Conservation (phyloP, 176 grass and related monocot species). For the Aegilops umbellulata region DNA sequence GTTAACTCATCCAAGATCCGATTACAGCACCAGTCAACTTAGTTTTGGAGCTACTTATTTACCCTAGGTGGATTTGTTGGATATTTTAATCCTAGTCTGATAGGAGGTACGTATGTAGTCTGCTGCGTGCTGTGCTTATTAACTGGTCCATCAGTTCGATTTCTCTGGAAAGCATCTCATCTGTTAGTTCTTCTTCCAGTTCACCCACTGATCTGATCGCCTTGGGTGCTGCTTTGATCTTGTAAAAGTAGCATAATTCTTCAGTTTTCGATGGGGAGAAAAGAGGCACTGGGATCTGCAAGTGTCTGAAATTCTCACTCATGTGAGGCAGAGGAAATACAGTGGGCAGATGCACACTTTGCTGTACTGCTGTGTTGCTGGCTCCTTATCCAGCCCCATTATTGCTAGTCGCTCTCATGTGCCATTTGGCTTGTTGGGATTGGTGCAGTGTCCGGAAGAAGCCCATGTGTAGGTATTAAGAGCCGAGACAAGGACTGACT, state of each 20-base stretch:
- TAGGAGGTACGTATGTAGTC: not conserved
- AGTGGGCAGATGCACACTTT: not conserved
- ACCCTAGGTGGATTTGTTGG: not conserved
- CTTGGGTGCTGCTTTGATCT: not conserved
- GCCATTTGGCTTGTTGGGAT: conserved; percentile 7
- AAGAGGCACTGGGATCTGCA: not conserved
- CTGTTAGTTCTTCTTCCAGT: not conserved
- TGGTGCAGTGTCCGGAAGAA: not conserved
- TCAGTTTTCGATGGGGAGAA: not conserved
- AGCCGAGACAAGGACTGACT: not conserved
- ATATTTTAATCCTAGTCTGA: conserved; percentile 3
- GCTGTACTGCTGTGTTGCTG: not conserved
- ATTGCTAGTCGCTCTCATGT: not conserved
- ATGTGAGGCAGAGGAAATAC: not conserved
- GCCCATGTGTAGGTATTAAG: conserved; percentile 10
- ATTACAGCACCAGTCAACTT: not conserved
- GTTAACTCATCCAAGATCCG: conserved; percentile 23
- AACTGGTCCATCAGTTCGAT: not conserved
- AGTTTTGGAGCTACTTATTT: not conserved
- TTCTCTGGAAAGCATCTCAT: not conserved
- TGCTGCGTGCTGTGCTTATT: not conserved
- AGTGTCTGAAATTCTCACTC: not conserved
- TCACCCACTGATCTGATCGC: not conserved
- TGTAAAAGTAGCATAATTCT: not conserved
- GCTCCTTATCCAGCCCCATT: conserved; percentile 21